Percentiles rank a stretch among this genome's conserved stretches.
Evolutionary conservation across 352 stramenopile genomes (phyloP).

Genomic region (Phytopythium delawarense): DNA sequence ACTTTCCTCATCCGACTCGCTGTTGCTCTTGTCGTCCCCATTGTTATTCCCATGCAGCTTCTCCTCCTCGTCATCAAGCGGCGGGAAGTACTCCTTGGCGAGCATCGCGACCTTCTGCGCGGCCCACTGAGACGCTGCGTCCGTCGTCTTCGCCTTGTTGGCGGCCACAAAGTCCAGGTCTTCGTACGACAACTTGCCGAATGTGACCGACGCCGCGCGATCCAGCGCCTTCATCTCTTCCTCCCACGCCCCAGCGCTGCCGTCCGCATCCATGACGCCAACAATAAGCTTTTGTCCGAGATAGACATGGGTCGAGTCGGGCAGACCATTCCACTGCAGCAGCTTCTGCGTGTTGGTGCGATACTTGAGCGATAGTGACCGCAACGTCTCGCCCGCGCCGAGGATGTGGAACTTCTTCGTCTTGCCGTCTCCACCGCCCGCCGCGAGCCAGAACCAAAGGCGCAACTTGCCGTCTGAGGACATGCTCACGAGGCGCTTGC

Average conservation of each 20-base stretch:
- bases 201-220: constrained; percentile 32
- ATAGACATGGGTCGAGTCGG: constrained; percentile 68
- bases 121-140: constrained; percentile 57
- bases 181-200: constrained; percentile 60
- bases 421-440: constrained; percentile 31
- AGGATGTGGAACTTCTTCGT: constrained; percentile 75
- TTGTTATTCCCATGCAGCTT: constrained; percentile 6
- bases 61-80: constrained; percentile 28
- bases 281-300: constrained; percentile 76
- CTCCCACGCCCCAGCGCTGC: constrained; percentile 14
- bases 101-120: constrained; percentile 47
- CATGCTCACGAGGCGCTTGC: constrained; percentile 60
- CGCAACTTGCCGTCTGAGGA: constrained; percentile 49
- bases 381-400: constrained; percentile 58
- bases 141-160: constrained; percentile 46
- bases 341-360: constrained; percentile 64
- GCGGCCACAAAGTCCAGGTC: constrained; percentile 59
- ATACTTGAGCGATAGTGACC: constrained; percentile 75
- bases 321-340: constrained; percentile 63
- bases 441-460: constrained; percentile 69
- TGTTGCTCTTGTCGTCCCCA: constrained; percentile 10
- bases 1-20: constrained; percentile 15
- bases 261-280: constrained; percentile 35
- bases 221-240: constrained; percentile 66
- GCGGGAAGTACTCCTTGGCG: constrained; percentile 65